Conservation (phyloP, 2,329 filamentous ascomycete genomes). For the Ophiostoma angusticollis region DNA sequence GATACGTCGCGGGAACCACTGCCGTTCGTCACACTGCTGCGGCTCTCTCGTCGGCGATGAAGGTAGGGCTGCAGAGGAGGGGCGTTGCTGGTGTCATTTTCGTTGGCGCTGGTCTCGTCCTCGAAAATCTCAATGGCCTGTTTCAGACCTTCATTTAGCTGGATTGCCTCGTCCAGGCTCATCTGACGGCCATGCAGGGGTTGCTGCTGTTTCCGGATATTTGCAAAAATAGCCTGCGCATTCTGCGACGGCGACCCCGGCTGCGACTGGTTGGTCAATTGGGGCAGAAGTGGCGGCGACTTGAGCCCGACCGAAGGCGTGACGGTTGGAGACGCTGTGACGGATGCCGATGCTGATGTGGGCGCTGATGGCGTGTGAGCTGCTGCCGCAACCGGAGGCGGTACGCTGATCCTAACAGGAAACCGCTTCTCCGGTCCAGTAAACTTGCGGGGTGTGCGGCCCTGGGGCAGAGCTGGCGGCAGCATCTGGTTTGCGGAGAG, state of each 20-base stretch:
- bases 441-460: constrained; percentile 34
- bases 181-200: constrained; percentile 25
- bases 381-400: constrained; percentile 11
- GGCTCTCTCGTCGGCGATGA: too few relatives aligned
- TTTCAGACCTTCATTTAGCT: constrained; percentile 42
- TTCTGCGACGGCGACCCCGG: constrained; percentile 8
- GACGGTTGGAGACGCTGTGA: constrained; percentile 8
- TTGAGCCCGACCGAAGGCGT: constrained; percentile 1
- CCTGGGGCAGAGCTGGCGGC: constrained; percentile 20
- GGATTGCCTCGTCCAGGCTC: constrained; percentile 39
- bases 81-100: constrained; percentile 17
- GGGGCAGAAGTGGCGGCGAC: constrained; percentile 6
- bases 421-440: constrained; percentile 43
- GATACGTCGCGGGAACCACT: background rate
- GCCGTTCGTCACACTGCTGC: constrained; percentile 10
- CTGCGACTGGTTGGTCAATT: constrained; percentile 5
- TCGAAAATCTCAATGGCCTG: constrained; percentile 51
- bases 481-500: constrained; percentile 16
- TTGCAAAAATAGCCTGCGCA: constrained; percentile 8
- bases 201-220: constrained; percentile 13
- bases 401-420: constrained; percentile 41
- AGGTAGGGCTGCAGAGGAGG: too few relatives aligned
- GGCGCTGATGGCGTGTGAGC: background rate
- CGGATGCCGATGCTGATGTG: constrained; percentile 1
- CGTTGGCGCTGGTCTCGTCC: constrained; percentile 29